These are phyloP conservation scores for Aspergillus cristatus DNA, from an alignment of 495 filamentous ascomycete genomes.

Conservation along the genomic window DNA sequence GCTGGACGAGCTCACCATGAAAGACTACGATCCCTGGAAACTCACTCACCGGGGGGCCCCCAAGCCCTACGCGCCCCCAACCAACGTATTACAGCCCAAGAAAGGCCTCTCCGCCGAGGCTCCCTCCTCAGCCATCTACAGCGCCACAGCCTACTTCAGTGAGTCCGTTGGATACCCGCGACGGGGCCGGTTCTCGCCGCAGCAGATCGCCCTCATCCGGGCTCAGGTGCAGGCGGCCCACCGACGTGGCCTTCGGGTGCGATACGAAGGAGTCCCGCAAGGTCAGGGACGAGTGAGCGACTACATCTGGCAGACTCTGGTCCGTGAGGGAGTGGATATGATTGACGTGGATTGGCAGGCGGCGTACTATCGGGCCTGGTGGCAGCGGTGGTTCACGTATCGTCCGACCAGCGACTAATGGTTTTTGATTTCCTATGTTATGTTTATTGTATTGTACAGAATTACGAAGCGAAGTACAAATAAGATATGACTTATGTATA, in stretches of 20 bases:
- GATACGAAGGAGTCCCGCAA: constrained; percentile 61
- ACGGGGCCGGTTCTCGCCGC: constrained; percentile 20
- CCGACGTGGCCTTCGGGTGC: constrained; percentile 45
- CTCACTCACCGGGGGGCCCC: too few species aligned
- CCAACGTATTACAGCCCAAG: too few species aligned
- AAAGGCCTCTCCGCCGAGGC: too few species aligned
- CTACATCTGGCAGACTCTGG: constrained; percentile 52
- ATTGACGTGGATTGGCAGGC: constrained; percentile 16
- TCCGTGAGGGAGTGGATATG: constrained; percentile 49
- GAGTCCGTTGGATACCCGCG: constrained; percentile 25
- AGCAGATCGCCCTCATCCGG: constrained; percentile 47
- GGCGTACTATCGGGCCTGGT: constrained; percentile 1
- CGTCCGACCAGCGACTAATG: too few species aligned
- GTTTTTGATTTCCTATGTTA: too few species aligned
- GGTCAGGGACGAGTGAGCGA: constrained; percentile 53
- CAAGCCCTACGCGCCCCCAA: too few species aligned
- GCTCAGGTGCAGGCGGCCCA: constrained; percentile 51
- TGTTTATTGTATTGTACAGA: too few species aligned
- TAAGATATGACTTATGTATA: too few species aligned
- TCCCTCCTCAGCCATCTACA: constrained; percentile 19
- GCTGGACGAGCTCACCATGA: constrained; percentile 27
- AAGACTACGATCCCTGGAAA: neutral
- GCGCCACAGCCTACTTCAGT: constrained; percentile 35
- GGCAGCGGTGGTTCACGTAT: constrained; percentile 4
- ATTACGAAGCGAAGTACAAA: too few species aligned